phyloP scores from a whole-genome alignment of 371 early-diverging fungal species.

The Haplosporangium sp. region DNA sequence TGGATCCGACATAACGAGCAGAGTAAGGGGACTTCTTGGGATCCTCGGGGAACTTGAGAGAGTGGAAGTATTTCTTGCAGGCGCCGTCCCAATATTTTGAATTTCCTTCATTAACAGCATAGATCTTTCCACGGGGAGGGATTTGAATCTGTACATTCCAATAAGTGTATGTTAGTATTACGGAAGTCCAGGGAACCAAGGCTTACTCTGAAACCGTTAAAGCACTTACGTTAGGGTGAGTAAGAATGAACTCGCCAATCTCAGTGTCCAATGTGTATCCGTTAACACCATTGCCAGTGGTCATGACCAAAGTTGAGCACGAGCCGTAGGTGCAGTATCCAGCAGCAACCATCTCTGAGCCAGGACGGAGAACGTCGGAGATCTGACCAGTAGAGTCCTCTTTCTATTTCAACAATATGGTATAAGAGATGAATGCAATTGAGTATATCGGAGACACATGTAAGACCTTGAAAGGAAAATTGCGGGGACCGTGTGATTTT shows the following conservation, averaged over 20 bases:
- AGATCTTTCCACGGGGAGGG: constrained; percentile 93
- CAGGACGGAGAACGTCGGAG: constrained; percentile 87
- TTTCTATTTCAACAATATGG: constrained; percentile 21
- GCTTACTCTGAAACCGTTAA: neutral
- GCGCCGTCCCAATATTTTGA: constrained; percentile 92
- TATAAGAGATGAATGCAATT: neutral
- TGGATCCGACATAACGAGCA: constrained; percentile 97
- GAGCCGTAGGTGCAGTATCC: constrained; percentile 99
- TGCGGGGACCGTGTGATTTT: constrained; percentile 13
- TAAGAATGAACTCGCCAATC: constrained; percentile 97
- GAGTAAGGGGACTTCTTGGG: constrained; percentile 90
- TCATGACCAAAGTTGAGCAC: constrained; percentile 85
- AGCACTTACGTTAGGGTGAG: constrained; percentile 83
- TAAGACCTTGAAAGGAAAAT: constrained; percentile 12
- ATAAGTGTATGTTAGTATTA: neutral
- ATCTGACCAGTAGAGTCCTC: constrained; percentile 56
- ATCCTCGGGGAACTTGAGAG: constrained; percentile 81
- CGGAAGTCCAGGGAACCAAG: neutral
- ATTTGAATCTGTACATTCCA: constrained; percentile 68
- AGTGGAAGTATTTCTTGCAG: constrained; percentile 89
- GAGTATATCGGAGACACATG: neutral
- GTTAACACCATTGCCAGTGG: constrained; percentile 91
- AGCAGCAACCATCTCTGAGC: constrained; percentile 92
- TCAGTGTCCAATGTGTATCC: constrained; percentile 97
- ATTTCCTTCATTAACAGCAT: constrained; percentile 98